Evolutionary conservation across 495 filamentous ascomycete species (phyloP), one percentile per base, ranked within the genome.

Genomic region (Penicillium silybi): DNA sequence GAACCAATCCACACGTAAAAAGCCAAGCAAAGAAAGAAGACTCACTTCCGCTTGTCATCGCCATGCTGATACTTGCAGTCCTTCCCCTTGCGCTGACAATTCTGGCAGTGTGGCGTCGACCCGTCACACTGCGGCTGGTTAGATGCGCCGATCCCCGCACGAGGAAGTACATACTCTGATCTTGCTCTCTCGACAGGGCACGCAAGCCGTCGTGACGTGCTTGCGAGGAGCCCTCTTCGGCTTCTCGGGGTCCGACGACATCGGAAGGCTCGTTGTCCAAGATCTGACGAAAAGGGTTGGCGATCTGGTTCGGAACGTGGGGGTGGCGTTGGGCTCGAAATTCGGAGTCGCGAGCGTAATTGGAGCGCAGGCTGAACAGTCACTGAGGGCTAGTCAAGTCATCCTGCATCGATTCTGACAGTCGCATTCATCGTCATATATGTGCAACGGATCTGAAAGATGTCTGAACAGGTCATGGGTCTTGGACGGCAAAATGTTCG

Each of bases 151-250:
- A 52, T 52, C 51, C 27, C 20, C 39, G 29, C 53, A 13, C 11
- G 37, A 15, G 8, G 25, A 41, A 39, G 17, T 22, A 58, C 66
- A 46, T 69, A 76, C 74, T 51, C 71, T 68, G 35, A 78, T 74
- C 39, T 78, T 78, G 42, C 74, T 78, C 59, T 78, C 74, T 10
- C 74, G 72, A 58, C 74, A 78, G 17, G 73, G 72, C 17, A 74
- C 72, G 53, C 74, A 78, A 13, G 74, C 74, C 1, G 74, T 78
- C 0, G 74, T 78, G 44, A 78, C 68, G 59, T 78, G 74, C 42
- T 61, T 76, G 23, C 69, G 68, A 13, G 67, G 71, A 8, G 64
- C 57, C 55, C 63, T 66, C 48, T 72, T 74, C 34, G 58, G 50
- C 61, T 65, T 70, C 53, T 66, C 66, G 19, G 62, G 55, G 27